phyloP scores from a whole-genome alignment of 179 eudicot species.

The Sideroxylon spinosum region DNA sequence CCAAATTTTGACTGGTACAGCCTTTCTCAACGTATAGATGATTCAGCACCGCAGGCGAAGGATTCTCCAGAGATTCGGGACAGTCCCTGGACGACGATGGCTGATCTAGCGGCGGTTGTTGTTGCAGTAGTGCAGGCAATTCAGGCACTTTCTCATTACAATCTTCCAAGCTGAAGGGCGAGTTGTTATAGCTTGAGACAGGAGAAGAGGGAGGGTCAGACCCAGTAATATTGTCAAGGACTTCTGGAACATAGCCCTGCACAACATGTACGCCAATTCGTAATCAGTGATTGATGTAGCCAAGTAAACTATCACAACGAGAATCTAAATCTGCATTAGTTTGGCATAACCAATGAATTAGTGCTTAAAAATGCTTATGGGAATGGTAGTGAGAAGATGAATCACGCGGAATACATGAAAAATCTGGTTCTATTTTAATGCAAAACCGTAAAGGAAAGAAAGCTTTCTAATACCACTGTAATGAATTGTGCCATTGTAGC shows the following conservation, averaged over 20 bases:
- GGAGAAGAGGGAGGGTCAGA: slow-evolving; percentile 24
- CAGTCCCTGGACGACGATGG: slow-evolving; percentile 5
- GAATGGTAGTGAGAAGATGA: not conserved
- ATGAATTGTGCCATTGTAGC: not conserved
- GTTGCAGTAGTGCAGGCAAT: slow-evolving; percentile 26
- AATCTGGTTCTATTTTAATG: not conserved
- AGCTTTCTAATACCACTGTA: no score
- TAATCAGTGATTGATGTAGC: slow-evolving; percentile 3
- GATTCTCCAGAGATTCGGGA: slow-evolving; percentile 13
- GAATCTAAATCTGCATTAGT: not conserved
- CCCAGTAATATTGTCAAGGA: not conserved
- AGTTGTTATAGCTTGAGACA: slow-evolving; percentile 26
- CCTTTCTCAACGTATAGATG: slow-evolving; percentile 19
- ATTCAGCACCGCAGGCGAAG: slow-evolving; percentile 18
- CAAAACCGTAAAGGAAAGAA: not conserved
- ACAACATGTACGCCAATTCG: slow-evolving; percentile 4
- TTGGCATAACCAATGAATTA: not conserved
- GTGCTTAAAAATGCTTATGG: not conserved
- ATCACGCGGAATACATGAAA: not conserved
- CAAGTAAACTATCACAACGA: not conserved
- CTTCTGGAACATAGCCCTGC: slow-evolving; percentile 22
- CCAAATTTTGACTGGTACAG: slow-evolving; percentile 8
- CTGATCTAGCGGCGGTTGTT: slow-evolving; percentile 13
- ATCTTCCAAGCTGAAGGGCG: slow-evolving; percentile 22
- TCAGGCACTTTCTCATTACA: slow-evolving; percentile 26